Evolutionary conservation across 2,329 filamentous ascomycete species (phyloP), one percentile per base, ranked within the genome.

Genomic region (Pseudogymnoascus sp.): DNA sequence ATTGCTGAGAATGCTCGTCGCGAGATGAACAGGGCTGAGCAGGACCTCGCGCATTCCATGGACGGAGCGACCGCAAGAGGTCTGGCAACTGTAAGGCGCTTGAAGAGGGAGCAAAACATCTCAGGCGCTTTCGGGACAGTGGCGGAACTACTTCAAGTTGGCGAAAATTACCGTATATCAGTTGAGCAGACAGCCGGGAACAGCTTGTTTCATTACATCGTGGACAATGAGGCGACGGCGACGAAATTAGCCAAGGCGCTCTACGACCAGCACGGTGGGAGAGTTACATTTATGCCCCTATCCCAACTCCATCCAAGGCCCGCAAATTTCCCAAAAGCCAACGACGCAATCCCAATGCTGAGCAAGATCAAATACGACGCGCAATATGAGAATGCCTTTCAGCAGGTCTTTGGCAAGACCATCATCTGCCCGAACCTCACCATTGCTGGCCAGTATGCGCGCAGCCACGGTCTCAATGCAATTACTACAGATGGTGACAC

Each of bases 401-500:
- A 90, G 71, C 92, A 97, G 72, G 91, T 99, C 0, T 99, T 99
- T 75, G 94, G 92, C 55, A 95, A 91, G 74, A 94, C 91, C 0
- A 91, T 99, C 61, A 89, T 99, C 62, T 97, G 94, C 68, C 92
- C 93, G 2, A 96, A 91, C 68, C 78, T 99, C 65, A 85, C 90
- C 59, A 85, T 96, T 63, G 94, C 92, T 58, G 85, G 89, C 11
- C 92, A 97, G 71, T 97, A 97, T 72, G 91, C 94, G 21, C 86
- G 93, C 70, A 96, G 90, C 69, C 93, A 97, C 70, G 90, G 90
- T 16, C 87, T 97, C 23, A 92, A 92, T 69, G 92, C 91, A 35
- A 96, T 99, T 67, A 99, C 94, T 0, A 89, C 91, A 3, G 92
- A 97, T 63, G 94, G 94, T 74, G 93, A 97, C 74, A 91, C 91